A percentile compares a stretch with the other conserved stretches of the same genome.
phyloP scores from a whole-genome alignment of 441 rosid genomes.

The Arabidopsis hybrid region DNA sequence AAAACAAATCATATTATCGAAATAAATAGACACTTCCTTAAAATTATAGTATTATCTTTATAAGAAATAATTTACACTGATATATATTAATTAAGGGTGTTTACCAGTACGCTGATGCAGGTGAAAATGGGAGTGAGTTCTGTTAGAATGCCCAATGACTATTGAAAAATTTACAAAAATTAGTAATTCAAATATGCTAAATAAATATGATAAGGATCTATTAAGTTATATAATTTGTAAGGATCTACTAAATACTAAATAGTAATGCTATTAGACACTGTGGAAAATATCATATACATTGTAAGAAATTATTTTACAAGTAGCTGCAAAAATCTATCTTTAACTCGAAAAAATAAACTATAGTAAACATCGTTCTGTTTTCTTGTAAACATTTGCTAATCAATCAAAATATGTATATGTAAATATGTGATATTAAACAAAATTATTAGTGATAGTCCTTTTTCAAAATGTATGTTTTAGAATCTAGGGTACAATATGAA shows the following conservation, averaged over 20 bases:
- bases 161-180: neutral
- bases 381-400: neutral
- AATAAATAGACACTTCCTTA: neutral
- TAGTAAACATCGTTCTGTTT: neutral
- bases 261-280: too few relatives aligned
- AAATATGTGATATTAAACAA: neutral
- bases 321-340: too few relatives aligned
- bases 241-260: too few relatives aligned
- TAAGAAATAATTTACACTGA: neutral
- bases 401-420: neutral
- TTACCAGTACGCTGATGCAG: conserved; percentile 52
- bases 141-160: conserved; percentile 27
- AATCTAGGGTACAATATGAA: neutral
- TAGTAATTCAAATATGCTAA: neutral
- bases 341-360: neutral
- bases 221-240: neutral
- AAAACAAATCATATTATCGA: neutral
- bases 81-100: neutral
- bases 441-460: neutral
- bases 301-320: too few relatives aligned
- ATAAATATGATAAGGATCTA: neutral
- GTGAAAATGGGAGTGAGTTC: conserved; percentile 52
- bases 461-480: neutral
- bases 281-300: too few relatives aligned
- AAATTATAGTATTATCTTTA: neutral